A percentile compares a stretch with the other conserved stretches of the same genome.
Evolutionary conservation across 352 stramenopile genomes (phyloP).

Genomic region (Phytopythium delawarense): DNA sequence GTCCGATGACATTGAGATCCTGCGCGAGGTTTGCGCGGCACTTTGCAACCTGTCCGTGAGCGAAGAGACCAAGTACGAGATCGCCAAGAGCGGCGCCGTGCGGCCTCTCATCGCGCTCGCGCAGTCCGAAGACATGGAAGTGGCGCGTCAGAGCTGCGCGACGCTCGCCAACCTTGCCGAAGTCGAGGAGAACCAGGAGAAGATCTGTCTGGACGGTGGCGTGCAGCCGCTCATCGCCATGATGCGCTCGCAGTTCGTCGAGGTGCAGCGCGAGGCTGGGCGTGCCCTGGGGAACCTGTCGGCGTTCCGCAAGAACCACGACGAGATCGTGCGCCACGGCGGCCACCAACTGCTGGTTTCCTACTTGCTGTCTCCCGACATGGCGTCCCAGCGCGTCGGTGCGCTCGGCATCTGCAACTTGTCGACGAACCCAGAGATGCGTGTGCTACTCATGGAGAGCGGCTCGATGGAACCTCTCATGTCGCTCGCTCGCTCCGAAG

Average conservation of each 20-base stretch:
- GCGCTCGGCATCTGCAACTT: slow-evolving; percentile 95
- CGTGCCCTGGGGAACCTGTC: slow-evolving; percentile 92
- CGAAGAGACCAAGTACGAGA: slow-evolving; percentile 97
- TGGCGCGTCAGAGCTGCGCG: slow-evolving; percentile 88
- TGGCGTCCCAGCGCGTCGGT: slow-evolving; percentile 90
- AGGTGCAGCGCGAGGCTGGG: slow-evolving; percentile 90
- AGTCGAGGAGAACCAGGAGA: slow-evolving; percentile 93
- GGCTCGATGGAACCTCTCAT: slow-evolving; percentile 94
- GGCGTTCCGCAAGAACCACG: slow-evolving; percentile 85
- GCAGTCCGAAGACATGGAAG: slow-evolving; percentile 91
- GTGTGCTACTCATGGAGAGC: slow-evolving; percentile 90
- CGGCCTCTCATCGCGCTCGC: slow-evolving; percentile 88
- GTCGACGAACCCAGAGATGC: slow-evolving; percentile 88
- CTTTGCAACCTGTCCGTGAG: slow-evolving; percentile 94
- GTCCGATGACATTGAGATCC: slow-evolving; percentile 90
- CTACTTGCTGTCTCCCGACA: slow-evolving; percentile 94
- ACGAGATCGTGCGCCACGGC: slow-evolving; percentile 88
- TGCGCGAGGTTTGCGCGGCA: slow-evolving; percentile 91
- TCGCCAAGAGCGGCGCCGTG: slow-evolving; percentile 92
- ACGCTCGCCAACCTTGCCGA: slow-evolving; percentile 95
- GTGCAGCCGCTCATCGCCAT: slow-evolving; percentile 90
- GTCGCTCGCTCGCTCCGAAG: slow-evolving; percentile 91
- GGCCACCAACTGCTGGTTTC: slow-evolving; percentile 95
- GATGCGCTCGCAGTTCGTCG: slow-evolving; percentile 95
- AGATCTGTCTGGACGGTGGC: slow-evolving; percentile 90